Evolutionary conservation across 495 filamentous ascomycete species (phyloP).

Genomic region (Tuber brumale): DNA sequence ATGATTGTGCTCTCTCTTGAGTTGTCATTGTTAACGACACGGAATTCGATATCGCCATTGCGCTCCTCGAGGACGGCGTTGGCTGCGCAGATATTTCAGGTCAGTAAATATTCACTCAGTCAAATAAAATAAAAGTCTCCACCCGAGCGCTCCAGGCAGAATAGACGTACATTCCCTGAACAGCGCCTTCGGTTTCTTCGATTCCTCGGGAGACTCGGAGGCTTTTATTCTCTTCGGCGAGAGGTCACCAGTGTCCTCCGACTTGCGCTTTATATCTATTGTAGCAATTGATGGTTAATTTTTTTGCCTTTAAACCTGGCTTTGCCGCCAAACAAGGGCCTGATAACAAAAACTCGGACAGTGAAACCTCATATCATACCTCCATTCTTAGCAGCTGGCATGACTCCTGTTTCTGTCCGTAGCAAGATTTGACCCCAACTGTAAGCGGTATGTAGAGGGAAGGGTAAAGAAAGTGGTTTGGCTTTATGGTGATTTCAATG

Average conservation of each 20-base stretch:
- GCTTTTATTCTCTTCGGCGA: conserved; percentile 37
- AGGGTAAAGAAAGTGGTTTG: neutral
- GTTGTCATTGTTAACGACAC: conserved; percentile 95
- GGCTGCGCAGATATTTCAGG: conserved; percentile 14
- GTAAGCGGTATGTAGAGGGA: neutral
- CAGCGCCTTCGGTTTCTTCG: conserved; percentile 38
- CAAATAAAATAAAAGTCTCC: neutral
- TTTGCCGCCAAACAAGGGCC: neutral
- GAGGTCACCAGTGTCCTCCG: conserved; percentile 30
- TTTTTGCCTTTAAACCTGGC: neutral
- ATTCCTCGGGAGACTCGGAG: conserved; percentile 33
- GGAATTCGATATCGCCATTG: conserved; percentile 92
- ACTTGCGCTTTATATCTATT: conserved; percentile 40
- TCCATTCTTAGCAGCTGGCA: conserved; percentile 2
- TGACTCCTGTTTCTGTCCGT: neutral
- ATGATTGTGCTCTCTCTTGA: conserved; percentile 84
- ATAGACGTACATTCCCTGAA: conserved; percentile 38
- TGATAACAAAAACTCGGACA: neutral
- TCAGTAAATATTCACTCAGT: neutral
- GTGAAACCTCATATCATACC: neutral
- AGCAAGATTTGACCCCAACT: neutral
- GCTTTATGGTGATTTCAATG: neutral
- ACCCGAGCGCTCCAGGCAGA: neutral
- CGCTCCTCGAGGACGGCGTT: conserved; percentile 84
- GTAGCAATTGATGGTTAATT: neutral